These are phyloP conservation scores for Cercospora sp. DNA, from an alignment of 2,329 filamentous ascomycete genomes.

Conservation along the genomic window DNA sequence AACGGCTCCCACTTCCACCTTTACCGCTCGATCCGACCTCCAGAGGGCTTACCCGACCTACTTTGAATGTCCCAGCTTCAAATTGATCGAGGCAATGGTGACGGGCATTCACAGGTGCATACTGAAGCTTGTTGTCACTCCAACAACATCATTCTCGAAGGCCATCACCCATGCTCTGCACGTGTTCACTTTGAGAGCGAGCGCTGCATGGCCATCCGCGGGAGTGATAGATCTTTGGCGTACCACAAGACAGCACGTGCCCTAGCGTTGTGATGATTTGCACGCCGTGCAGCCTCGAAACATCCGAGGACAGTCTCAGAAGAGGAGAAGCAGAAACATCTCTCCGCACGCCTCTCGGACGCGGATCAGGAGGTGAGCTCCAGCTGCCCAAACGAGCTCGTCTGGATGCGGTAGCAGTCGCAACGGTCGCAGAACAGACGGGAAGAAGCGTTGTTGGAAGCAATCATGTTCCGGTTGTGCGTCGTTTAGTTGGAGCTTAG, in stretches of 20 bases:
- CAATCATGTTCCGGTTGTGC: background rate
- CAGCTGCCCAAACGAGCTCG: background rate
- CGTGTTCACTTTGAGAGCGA: background rate
- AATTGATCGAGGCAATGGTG: background rate
- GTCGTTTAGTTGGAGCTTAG: background rate
- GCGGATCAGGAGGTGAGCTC: background rate
- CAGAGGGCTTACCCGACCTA: background rate
- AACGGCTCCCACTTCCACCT: background rate
- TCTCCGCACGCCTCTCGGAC: background rate
- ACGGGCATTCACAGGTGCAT: background rate
- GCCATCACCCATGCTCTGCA: background rate
- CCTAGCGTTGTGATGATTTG: background rate
- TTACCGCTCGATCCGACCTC: conserved; percentile 5
- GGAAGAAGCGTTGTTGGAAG: background rate
- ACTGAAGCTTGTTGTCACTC: background rate
- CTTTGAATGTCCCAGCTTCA: background rate
- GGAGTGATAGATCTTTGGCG: background rate
- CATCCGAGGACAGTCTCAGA: background rate
- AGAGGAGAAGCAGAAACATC: background rate
- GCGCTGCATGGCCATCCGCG: background rate
- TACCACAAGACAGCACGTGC: background rate
- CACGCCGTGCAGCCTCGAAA: background rate
- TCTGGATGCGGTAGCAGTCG: background rate
- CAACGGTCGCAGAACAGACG: background rate
- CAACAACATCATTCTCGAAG: background rate